A percentile compares a stretch with the other conserved stretches of the same genome.
Evolutionary conservation across 2,329 filamentous ascomycete genomes (phyloP).

Genomic region (Aspergillus eucalypticola): DNA sequence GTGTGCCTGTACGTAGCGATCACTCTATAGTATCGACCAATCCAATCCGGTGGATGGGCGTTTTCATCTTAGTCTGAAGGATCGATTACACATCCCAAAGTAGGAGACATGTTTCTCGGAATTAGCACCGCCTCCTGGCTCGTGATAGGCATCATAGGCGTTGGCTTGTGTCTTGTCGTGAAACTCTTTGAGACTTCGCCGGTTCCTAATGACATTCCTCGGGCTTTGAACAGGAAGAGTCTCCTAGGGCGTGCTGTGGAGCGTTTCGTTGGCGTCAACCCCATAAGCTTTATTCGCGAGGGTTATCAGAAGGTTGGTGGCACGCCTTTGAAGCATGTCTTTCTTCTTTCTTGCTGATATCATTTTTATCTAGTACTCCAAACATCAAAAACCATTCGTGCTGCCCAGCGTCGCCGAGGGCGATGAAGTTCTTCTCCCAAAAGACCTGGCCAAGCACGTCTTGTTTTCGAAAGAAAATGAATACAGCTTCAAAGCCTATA

Average conservation of each 20-base stretch:
- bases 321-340: neutral
- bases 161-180: constrained; percentile 12
- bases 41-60: neutral
- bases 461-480: constrained; percentile 15
- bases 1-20: too few species aligned
- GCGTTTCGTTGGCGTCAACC: constrained; percentile 17
- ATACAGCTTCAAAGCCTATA: constrained; percentile 17
- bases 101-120: constrained; percentile 11
- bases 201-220: constrained; percentile 14
- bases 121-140: constrained; percentile 4
- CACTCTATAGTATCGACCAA: too few species aligned
- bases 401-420: constrained; percentile 19
- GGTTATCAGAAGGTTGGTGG: constrained; percentile 16
- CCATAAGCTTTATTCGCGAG: constrained; percentile 15
- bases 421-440: constrained; percentile 18
- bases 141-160: constrained; percentile 2
- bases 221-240: constrained; percentile 13
- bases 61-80: neutral
- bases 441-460: constrained; percentile 10
- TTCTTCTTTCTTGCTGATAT: neutral
- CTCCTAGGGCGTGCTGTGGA: constrained; percentile 14
- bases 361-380: constrained; percentile 10
- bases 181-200: constrained; percentile 18
- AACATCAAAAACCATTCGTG: constrained; percentile 16
- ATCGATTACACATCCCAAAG: neutral